A percentile compares a stretch with the other conserved stretches of the same genome.
Evolutionary conservation across 345 rosid species (phyloP).

Genomic region (Syzygium aqueum): DNA sequence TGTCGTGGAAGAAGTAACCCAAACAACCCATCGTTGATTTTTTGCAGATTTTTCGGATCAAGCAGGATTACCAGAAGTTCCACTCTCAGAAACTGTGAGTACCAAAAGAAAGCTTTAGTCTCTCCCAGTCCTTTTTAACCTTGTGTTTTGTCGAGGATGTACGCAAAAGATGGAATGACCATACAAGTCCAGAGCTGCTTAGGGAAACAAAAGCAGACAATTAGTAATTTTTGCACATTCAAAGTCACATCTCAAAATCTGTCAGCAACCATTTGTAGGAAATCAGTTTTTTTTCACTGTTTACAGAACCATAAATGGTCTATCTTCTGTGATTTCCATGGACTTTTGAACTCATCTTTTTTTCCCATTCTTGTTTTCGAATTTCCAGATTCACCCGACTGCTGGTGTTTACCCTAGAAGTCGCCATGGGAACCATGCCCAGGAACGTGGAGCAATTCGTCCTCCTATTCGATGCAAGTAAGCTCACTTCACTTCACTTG

Average conservation of each 20-base stretch:
- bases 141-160: background rate
- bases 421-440: constrained; percentile 73
- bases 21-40: background rate
- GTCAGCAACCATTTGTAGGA: background rate
- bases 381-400: constrained; percentile 60
- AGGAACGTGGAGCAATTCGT: constrained; percentile 72
- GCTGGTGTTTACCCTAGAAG: constrained; percentile 84
- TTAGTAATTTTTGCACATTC: background rate
- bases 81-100: constrained; percentile 76
- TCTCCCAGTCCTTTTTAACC: background rate
- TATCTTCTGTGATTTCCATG: background rate
- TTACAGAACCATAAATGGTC: background rate
- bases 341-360: background rate
- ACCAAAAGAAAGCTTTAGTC: background rate
- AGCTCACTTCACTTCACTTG: constrained; percentile 11
- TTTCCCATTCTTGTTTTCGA: background rate
- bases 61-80: constrained; percentile 82
- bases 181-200: background rate
- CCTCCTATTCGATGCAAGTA: constrained; percentile 88
- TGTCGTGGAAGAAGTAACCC: background rate
- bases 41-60: constrained; percentile 72
- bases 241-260: background rate
- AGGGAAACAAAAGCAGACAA: background rate
- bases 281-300: background rate
- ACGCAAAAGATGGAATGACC: background rate